These are phyloP conservation scores for Alnus rubra DNA, from an alignment of 306 rosid genomes.

Conservation along the genomic window DNA sequence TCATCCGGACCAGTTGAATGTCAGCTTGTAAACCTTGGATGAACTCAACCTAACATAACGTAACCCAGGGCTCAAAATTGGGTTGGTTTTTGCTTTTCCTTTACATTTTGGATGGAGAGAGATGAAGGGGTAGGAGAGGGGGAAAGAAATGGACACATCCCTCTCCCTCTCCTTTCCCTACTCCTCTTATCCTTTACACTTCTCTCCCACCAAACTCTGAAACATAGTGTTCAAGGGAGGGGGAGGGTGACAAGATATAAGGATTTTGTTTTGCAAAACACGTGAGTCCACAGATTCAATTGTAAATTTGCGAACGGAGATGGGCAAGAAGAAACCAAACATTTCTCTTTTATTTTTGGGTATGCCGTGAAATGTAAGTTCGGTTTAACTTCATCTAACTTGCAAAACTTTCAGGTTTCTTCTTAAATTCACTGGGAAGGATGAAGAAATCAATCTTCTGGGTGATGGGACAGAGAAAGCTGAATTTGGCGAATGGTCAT, in stretches of 20 bases:
- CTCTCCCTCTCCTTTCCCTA: too few relatives aligned
- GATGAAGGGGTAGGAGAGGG: neutral
- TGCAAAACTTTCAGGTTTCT: slow-evolving; percentile 62
- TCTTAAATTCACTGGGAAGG: slow-evolving; percentile 70
- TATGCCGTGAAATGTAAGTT: neutral
- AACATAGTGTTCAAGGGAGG: neutral
- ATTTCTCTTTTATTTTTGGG: neutral
- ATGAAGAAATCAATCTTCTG: slow-evolving; percentile 80
- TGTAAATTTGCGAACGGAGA: too few relatives aligned
- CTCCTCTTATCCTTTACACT: too few relatives aligned
- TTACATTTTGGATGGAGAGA: neutral
- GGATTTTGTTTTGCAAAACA: too few relatives aligned
- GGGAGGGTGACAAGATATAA: neutral
- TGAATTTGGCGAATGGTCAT: slow-evolving; percentile 94
- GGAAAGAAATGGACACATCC: too few relatives aligned
- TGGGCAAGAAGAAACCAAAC: too few relatives aligned
- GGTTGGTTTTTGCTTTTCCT: neutral
- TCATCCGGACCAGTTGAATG: neutral
- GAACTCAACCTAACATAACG: neutral
- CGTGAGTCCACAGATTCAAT: too few relatives aligned
- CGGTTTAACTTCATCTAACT: neutral
- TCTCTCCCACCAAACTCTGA: neutral
- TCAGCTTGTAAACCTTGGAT: too few relatives aligned
- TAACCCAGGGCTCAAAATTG: neutral
- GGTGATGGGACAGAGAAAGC: slow-evolving; percentile 94